Evolutionary conservation across 208 protist genomes (phyloP).

Genomic region (Blechomonas ayalai): DNA sequence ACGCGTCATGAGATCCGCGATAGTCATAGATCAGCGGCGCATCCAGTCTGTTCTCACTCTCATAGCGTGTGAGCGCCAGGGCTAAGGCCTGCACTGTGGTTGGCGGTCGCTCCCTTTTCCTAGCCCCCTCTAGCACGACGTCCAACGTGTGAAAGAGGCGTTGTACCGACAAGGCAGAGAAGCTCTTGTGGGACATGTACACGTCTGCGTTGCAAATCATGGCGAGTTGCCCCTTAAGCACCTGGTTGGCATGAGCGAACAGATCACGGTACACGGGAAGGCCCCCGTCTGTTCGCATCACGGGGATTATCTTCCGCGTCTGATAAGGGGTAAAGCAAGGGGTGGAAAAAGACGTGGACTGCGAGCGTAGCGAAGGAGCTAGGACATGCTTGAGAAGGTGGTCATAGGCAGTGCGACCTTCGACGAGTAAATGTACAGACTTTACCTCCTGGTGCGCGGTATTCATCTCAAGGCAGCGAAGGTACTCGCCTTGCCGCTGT

Average conservation of each 20-base stretch:
- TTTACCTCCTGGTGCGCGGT: slow-evolving; percentile 33
- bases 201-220: slow-evolving; percentile 89
- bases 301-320: slow-evolving; percentile 36
- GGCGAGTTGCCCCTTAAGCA: slow-evolving; percentile 29
- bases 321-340: not conserved
- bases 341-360: not conserved
- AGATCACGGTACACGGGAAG: slow-evolving; percentile 70
- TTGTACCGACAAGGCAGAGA: slow-evolving; percentile 18
- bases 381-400: slow-evolving; percentile 41
- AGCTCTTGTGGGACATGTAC: slow-evolving; percentile 34
- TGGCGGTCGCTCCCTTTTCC: not conserved
- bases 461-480: slow-evolving; percentile 55
- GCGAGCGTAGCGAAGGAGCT: not conserved
- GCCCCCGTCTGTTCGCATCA: slow-evolving; percentile 16
- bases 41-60: slow-evolving; percentile 37
- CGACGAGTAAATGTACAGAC: slow-evolving; percentile 54
- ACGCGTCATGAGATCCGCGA: slow-evolving; percentile 84
- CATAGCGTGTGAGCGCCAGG: slow-evolving; percentile 70
- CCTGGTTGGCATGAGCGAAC: slow-evolving; percentile 58
- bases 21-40: slow-evolving; percentile 72
- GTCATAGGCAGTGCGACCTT: slow-evolving; percentile 41
- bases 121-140: no score
- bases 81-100: no score
- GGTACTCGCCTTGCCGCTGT: slow-evolving; percentile 61
- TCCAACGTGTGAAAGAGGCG: slow-evolving; percentile 21